phyloP scores from a whole-genome alignment of 2,329 filamentous ascomycete species.

The Septoria petroselini region DNA sequence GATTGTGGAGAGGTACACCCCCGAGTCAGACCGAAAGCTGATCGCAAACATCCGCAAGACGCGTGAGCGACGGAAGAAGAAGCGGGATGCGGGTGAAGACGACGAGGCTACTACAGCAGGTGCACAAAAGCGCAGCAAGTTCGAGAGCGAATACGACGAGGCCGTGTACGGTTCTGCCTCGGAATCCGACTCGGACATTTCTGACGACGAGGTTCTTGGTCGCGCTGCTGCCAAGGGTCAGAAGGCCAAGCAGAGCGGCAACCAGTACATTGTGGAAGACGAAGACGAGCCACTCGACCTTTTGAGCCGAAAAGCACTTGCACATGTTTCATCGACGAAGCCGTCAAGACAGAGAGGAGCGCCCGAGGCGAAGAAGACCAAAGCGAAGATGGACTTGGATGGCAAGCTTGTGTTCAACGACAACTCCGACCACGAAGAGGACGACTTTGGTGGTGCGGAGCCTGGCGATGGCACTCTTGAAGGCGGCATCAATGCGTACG shows the following conservation, averaged over 20 bases:
- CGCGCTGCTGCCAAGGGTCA: conserved; percentile 50
- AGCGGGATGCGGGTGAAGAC: conserved; percentile 66
- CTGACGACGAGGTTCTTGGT: conserved; percentile 57
- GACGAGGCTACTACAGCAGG: conserved; percentile 49
- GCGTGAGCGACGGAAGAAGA: conserved; percentile 83
- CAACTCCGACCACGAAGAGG: conserved; percentile 44
- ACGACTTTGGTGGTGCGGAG: conserved; percentile 55
- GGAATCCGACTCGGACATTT: conserved; percentile 59
- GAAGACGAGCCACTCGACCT: conserved; percentile 94
- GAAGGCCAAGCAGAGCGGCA: conserved; percentile 53
- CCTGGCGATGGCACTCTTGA: conserved; percentile 45
- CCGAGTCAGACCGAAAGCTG: conserved; percentile 82
- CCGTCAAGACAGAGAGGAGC: conserved; percentile 61
- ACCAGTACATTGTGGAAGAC: conserved; percentile 87
- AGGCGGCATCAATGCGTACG: conserved; percentile 58
- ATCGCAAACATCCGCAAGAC: conserved; percentile 94
- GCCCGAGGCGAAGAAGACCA: conserved; percentile 46
- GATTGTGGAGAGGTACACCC: conserved; percentile 73
- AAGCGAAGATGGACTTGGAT: conserved; percentile 69
- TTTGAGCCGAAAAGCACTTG: conserved; percentile 81
- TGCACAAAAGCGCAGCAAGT: conserved; percentile 57
- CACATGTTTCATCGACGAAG: conserved; percentile 89
- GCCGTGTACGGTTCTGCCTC: conserved; percentile 72
- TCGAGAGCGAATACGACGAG: conserved; percentile 92
- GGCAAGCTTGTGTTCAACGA: conserved; percentile 75